phyloP scores from a whole-genome alignment of 139 green algal species.

The Chlorella ohadii region DNA sequence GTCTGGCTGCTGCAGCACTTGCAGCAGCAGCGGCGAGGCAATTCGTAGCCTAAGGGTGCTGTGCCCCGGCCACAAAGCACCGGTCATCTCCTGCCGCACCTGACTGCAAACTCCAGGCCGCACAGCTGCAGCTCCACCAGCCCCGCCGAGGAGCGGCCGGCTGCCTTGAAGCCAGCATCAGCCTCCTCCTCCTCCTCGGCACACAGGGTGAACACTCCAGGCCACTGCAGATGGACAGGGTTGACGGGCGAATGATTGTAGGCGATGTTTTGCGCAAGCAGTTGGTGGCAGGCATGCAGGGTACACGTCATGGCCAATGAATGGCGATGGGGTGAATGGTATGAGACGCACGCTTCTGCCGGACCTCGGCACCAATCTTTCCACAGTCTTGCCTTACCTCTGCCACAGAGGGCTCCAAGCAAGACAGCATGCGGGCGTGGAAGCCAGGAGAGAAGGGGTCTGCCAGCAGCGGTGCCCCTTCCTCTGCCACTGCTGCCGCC shows the following conservation, averaged over 20 bases:
- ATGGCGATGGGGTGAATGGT: too few species aligned
- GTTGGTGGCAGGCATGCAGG: not conserved
- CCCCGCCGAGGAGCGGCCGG: not conserved
- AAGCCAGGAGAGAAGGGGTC: slow-evolving; percentile 48
- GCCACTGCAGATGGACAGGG: slow-evolving; percentile 33
- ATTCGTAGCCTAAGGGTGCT: too few species aligned
- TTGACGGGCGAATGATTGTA: not conserved
- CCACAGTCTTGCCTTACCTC: slow-evolving; percentile 32
- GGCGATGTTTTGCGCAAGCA: too few species aligned
- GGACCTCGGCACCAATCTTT: not conserved
- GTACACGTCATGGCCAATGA: too few species aligned
- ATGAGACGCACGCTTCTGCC: too few species aligned
- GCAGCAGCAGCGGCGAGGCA: not conserved
- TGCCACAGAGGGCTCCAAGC: slow-evolving; percentile 33
- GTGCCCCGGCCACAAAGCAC: too few species aligned
- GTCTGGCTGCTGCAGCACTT: too few species aligned
- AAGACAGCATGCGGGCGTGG: slow-evolving; percentile 38
- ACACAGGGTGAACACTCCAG: slow-evolving; percentile 33
- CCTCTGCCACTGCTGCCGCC: not conserved
- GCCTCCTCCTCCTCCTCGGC: slow-evolving; percentile 13
- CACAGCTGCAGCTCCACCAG: slow-evolving; percentile 34
- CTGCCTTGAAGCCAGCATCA: slow-evolving; percentile 3
- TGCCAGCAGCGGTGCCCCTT: not conserved
- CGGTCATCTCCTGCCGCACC: not conserved
- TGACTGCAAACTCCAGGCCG: slow-evolving; percentile 29